Evolutionary conservation across 306 rosid genomes (phyloP), one percentile per base, ranked within the genome.

Genomic region (Pueraria montana): DNA sequence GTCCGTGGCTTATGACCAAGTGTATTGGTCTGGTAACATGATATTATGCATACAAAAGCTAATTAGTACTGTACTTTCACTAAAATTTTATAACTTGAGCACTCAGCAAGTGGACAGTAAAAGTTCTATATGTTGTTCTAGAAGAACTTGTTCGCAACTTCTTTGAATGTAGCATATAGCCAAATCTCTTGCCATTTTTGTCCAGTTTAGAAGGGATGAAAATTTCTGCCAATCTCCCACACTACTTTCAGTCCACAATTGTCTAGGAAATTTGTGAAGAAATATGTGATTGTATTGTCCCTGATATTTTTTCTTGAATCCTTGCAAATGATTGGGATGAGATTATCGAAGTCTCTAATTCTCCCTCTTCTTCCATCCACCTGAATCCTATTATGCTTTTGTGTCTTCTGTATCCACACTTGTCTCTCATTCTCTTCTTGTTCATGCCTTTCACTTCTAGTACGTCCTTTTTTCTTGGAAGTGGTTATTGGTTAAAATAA

Each of bases 31-130:
- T 48, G 66, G 75, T 56, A 21, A 30, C 34, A 30, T 30, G 34
- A 43, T 23, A 58, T 58, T 58, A 61, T 72, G 42, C 32, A 26
- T 55, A 67, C 30, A 64, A 40, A 64, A 53, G 32, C 56, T 45
- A 70, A 49, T 66, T 61, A 40, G 58, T 45, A 11, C 21, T 9
- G 59, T 79, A 75, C 72, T 78, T 72, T 78, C 52, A 66, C 56
- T 52, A 18, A 14, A 34, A 32, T 23, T 75, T 30, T 30, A 30
- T 30, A 30, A 65, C 10, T 26, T 26, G 0, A 11, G 18, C 71
- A 32, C 38, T 83, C 32, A 5, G 68, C 58, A 80, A 86, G 73
- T 81, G 83, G 81, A 50, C 74, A 12, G 36, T 45, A 78, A 24
- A 73, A 74, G 40, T 45, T 67, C 2, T 82, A n/a, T 32, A 32